Conservation (phyloP, 371 early-diverging fungal species). For the Mortierella sp. region DNA sequence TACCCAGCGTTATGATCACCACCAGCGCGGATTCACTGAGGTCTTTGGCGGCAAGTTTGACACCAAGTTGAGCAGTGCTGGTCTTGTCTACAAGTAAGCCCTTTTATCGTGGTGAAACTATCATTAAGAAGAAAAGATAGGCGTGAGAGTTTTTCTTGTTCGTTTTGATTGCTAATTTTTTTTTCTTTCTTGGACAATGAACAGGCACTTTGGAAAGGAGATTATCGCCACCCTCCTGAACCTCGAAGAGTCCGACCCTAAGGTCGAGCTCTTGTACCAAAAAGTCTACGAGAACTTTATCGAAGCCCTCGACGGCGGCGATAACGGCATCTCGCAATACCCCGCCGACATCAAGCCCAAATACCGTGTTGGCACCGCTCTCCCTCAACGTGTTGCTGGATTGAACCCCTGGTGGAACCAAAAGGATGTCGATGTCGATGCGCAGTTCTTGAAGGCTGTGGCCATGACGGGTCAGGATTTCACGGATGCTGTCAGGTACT, state of each 20-base stretch:
- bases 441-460: constrained; percentile 79
- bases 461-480: constrained; percentile 86
- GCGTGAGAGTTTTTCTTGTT: no score
- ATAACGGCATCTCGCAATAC: constrained; percentile 93
- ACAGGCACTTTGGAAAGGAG: constrained; percentile 87
- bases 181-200: neutral
- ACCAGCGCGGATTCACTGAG: constrained; percentile 95
- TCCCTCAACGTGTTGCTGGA: constrained; percentile 83
- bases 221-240: constrained; percentile 77
- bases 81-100: constrained; percentile 86
- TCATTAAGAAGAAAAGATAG: no score
- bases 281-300: constrained; percentile 90
- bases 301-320: constrained; percentile 85
- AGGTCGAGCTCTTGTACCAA: constrained; percentile 76
- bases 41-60: constrained; percentile 84
- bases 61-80: constrained; percentile 94
- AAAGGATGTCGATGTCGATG: constrained; percentile 77
- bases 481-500: constrained; percentile 71
- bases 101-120: no score
- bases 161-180: constrained; percentile 4
- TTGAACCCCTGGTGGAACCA: constrained; percentile 97
- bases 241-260: constrained; percentile 64
- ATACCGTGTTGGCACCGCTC: constrained; percentile 87
- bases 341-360: constrained; percentile 81
- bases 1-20: constrained; percentile 93